Base-by-base conservation (phyloP, 495 filamentous ascomycete species). In the Friedmanniomyces simplex region DNA sequence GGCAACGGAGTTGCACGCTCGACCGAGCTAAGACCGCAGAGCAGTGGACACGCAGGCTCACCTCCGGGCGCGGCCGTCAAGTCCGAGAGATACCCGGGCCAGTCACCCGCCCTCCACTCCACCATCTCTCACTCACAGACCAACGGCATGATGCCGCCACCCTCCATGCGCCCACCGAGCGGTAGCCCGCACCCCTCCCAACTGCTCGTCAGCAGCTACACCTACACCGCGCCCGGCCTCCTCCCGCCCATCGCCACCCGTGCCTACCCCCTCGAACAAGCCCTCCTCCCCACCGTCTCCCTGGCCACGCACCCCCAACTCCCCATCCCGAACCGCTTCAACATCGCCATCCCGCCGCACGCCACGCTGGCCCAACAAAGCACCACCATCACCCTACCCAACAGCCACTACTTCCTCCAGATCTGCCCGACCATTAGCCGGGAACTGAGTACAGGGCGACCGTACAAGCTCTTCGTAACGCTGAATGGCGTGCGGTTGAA, bases 261-360 rank as follows among this genome's bases (percentile, higher is more conserved):
- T 13, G 30, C 21, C 43, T 64, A 62, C 36, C 62, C 61, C 1
- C 26, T 51, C 30, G 32, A 54, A 30, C 55, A 65, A 13, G 64
- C 71, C 18, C 62, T 68, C 57, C 62, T 63, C 39, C 77, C 63
- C 63, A 69, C 55, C 67, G 70, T 64, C 55, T 66, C 78, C 24
- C 68, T 95, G 16, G 68, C 72, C 37, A 83, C 85, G 2, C 85
- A 88, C 68, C 79, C 82, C 3, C 75, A 74, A 1, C 72, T 89
- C 28, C 79, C 76, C 22, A 66, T 81, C 18, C 30, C 54, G 21
- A 64, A 69, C 30, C 69, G 64, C 20, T 79, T 85, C 67, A 69
- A 72, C 25, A 66, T 84, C 30, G 73, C 81, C 42, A 69, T 91
- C 43, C 75, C 78, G 0, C 79, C 88, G 3, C 79, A 83, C 47